These are phyloP conservation scores for Vitis cinerea DNA, from an alignment of 164 flowering plant genomes.

Conservation along the genomic window DNA sequence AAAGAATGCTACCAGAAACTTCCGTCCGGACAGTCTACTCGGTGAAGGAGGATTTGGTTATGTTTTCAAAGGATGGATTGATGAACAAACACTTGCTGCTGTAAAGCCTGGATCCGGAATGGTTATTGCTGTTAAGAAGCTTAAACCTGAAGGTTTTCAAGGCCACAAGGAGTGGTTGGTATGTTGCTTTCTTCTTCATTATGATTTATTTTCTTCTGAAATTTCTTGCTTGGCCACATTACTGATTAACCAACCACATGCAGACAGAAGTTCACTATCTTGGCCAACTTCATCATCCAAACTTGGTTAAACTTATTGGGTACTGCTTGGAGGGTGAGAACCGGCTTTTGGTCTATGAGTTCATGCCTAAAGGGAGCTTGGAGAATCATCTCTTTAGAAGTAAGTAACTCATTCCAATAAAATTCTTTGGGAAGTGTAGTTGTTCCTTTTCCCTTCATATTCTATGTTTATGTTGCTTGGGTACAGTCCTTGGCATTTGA, in stretches of 20 bases:
- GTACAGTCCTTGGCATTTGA: not conserved
- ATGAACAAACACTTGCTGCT: conserved; percentile 64
- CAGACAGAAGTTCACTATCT: conserved; percentile 90
- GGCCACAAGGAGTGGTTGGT: conserved; percentile 90
- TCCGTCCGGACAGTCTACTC: conserved; percentile 76
- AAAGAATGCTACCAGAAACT: conserved; percentile 77
- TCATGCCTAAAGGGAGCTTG: conserved; percentile 93
- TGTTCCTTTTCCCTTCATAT: not conserved
- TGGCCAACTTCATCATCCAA: conserved; percentile 86
- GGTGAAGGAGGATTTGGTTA: conserved; percentile 94
- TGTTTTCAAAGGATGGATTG: conserved; percentile 93
- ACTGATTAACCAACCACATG: conserved; percentile 13
- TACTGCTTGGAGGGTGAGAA: conserved; percentile 83
- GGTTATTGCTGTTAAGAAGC: conserved; percentile 86
- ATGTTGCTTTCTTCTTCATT: conserved; percentile 7
- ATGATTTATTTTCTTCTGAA: not conserved
- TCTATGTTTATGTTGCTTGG: not conserved
- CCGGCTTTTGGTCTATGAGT: conserved; percentile 87
- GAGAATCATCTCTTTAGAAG: conserved; percentile 94
- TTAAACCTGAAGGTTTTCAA: conserved; percentile 79
- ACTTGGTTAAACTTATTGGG: conserved; percentile 86
- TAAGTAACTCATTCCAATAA: conserved; percentile 33
- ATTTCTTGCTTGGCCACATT: not conserved
- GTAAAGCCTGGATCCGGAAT: conserved; percentile 71
- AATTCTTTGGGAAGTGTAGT: not conserved